Conservation (phyloP, 169 alveolate genomes). For the Plasmodium cynomolgi region DNA sequence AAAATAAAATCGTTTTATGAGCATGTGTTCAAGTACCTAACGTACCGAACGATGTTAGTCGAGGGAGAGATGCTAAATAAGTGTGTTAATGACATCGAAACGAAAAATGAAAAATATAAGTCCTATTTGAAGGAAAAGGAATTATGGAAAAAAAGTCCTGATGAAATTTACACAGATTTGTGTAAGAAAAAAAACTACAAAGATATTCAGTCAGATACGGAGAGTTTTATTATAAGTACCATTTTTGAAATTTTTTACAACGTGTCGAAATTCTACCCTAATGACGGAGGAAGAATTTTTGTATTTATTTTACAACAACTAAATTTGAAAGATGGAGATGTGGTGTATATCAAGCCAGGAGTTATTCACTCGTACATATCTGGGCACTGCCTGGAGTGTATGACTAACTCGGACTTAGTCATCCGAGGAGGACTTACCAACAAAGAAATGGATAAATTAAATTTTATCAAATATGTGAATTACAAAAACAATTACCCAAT, state of each 20-base stretch:
- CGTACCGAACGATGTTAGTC: conserved; percentile 8
- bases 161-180: conserved; percentile 6
- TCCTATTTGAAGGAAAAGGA: conserved; percentile 12
- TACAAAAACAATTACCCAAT: conserved; percentile 40
- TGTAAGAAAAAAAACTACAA: conserved; percentile 41
- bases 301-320: conserved; percentile 90
- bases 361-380: conserved; percentile 95
- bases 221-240: conserved; percentile 8
- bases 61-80: conserved; percentile 10
- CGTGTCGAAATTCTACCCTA: conserved; percentile 81
- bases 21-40: conserved; percentile 43
- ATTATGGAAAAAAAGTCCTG: conserved; percentile 1
- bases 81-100: conserved; percentile 1
- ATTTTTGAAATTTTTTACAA: conserved; percentile 41
- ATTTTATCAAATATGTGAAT: conserved; percentile 64
- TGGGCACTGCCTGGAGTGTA: conserved; percentile 95
- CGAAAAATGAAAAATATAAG: conserved; percentile 14
- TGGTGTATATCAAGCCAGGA: conserved; percentile 92
- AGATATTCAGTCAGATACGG: conserved; percentile 18
- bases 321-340: conserved; percentile 91
- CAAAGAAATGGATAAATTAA: conserved; percentile 88
- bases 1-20: conserved; percentile 46
- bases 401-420: conserved; percentile 96
- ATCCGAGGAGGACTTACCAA: conserved; percentile 97
- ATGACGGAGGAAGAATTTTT: conserved; percentile 92